These are phyloP conservation scores for Ricinus communis DNA, from an alignment of 345 rosid genomes.

Conservation along the genomic window DNA sequence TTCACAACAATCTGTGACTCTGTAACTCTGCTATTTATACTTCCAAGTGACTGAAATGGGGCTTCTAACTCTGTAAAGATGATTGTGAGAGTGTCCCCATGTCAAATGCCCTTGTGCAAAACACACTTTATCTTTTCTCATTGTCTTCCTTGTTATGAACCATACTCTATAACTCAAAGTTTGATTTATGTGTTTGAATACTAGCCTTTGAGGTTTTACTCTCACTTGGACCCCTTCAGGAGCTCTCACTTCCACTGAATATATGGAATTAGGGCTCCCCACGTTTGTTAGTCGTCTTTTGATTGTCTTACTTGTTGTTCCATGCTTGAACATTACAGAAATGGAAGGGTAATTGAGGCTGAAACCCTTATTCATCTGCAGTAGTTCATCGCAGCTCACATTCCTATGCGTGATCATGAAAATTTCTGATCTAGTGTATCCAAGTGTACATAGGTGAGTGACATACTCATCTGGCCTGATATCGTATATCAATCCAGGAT, in stretches of 20 bases:
- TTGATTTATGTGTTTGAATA: conserved; percentile 52
- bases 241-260: conserved; percentile 60
- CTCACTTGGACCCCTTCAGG: conserved; percentile 37
- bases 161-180: conserved; percentile 59
- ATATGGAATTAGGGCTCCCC: conserved; percentile 63
- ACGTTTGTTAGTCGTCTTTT: conserved; percentile 69
- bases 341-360: conserved; percentile 88
- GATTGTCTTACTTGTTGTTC: conserved; percentile 50
- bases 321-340: conserved; percentile 60
- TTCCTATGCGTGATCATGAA: conserved; percentile 44
- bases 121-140: conserved; percentile 21
- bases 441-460: conserved; percentile 70
- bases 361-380: conserved; percentile 32
- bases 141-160: conserved; percentile 54
- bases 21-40: conserved; percentile 2
- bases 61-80: conserved; percentile 59
- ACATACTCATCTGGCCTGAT: conserved; percentile 70
- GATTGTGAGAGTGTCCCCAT: conserved; percentile 61
- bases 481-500: conserved; percentile 81
- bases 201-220: conserved; percentile 55
- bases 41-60: conserved; percentile 80
- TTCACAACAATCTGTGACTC: neutral
- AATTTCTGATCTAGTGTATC: conserved; percentile 63
- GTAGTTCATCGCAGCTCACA: conserved; percentile 22
- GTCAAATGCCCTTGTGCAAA: conserved; percentile 69